Evolutionary conservation across 129 eudicot genomes (phyloP).

Genomic region (Logfia minima): DNA sequence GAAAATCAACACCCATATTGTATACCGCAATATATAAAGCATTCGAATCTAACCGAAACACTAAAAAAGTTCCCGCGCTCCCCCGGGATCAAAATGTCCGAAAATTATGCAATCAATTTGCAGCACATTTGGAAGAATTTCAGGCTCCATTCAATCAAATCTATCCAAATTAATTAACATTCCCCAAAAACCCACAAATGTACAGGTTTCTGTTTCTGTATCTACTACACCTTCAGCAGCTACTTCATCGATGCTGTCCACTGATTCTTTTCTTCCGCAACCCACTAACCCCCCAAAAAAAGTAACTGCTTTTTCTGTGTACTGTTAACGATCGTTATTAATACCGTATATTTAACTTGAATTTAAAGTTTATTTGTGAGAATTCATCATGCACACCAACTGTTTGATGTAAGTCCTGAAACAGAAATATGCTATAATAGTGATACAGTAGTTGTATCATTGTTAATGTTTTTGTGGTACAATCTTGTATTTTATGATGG

Average conservation of each 20-base stretch:
- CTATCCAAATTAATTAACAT: conserved; percentile 42
- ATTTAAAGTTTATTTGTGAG: not conserved
- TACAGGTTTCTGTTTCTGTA: conserved; percentile 27
- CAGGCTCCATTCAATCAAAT: conserved; percentile 53
- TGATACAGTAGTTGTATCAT: not conserved
- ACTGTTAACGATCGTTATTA: not conserved
- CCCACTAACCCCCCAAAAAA: conserved; percentile 27
- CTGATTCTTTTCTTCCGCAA: conserved; percentile 30
- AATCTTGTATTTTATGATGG: not conserved
- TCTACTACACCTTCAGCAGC: conserved; percentile 28
- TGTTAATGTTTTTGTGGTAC: not conserved
- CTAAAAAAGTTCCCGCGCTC: conserved; percentile 1
- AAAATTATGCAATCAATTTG: conserved; percentile 61
- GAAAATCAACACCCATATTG: too few relatives aligned
- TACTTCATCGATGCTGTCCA: conserved; percentile 18
- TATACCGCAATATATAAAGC: too few relatives aligned
- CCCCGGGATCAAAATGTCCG: conserved; percentile 47
- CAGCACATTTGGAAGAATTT: conserved; percentile 46
- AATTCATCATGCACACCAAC: conserved; percentile 25
- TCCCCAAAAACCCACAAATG: conserved; percentile 24
- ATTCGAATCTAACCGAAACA: too few relatives aligned
- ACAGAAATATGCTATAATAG: not conserved
- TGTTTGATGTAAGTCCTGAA: conserved; percentile 58
- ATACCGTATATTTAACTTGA: not conserved
- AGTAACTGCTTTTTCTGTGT: conserved; percentile 29